phyloP scores from a whole-genome alignment of 495 filamentous ascomycete species.

The Neurospora tetrasperma region DNA sequence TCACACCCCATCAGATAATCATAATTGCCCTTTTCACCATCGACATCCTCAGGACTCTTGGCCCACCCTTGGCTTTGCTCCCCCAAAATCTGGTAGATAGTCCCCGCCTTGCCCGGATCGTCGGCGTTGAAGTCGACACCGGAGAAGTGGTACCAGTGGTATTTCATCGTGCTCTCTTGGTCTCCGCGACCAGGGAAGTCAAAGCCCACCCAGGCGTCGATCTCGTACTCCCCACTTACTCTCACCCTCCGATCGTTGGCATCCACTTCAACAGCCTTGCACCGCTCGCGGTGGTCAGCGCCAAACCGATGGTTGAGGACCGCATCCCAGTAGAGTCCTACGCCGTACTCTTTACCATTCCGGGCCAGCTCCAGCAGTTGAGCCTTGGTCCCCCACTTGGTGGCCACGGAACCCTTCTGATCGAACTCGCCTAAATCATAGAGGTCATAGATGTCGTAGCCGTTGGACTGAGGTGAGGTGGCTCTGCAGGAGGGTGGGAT shows the following conservation, averaged over 20 bases:
- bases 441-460: constrained; percentile 71
- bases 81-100: constrained; percentile 56
- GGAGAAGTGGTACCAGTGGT: constrained; percentile 61
- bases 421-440: constrained; percentile 72
- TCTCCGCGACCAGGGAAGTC: constrained; percentile 52
- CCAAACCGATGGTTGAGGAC: constrained; percentile 70
- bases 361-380: constrained; percentile 46
- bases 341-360: constrained; percentile 39
- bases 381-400: constrained; percentile 63
- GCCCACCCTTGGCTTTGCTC: constrained; percentile 54
- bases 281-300: constrained; percentile 53
- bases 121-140: constrained; percentile 58
- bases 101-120: constrained; percentile 39
- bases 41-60: constrained; percentile 38
- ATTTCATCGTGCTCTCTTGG: constrained; percentile 51
- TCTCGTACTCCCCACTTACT: constrained; percentile 49
- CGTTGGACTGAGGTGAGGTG: constrained; percentile 50
- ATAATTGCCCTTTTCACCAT: constrained; percentile 58
- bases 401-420: constrained; percentile 53
- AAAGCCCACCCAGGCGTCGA: constrained; percentile 59
- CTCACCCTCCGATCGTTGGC: constrained; percentile 45
- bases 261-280: constrained; percentile 52
- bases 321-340: constrained; percentile 63
- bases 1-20: constrained; percentile 51
- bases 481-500: constrained; percentile 64